Conservation (phyloP, 257 asterid species). For the Vinca minor region DNA sequence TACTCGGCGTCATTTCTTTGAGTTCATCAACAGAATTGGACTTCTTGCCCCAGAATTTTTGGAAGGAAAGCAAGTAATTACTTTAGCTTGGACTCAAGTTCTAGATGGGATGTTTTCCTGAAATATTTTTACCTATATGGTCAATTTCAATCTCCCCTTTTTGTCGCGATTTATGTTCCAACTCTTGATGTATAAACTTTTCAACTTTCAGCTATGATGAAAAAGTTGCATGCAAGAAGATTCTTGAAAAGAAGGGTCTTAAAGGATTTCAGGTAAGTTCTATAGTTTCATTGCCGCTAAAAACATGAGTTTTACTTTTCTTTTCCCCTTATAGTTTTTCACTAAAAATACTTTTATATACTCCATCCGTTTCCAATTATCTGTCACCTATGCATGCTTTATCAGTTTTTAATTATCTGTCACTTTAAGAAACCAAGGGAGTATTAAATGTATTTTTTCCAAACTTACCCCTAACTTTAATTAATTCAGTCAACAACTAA, state of each 20-base stretch:
- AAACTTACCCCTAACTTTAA: too few species aligned
- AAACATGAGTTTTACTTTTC: neutral
- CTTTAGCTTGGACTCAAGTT: conserved; percentile 17
- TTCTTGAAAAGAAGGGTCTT: conserved; percentile 81
- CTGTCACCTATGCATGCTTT: too few species aligned
- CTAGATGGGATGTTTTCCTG: conserved; percentile 10
- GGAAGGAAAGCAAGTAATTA: conserved; percentile 57
- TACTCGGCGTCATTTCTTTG: conserved; percentile 93
- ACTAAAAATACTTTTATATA: neutral
- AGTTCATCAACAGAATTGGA: conserved; percentile 88
- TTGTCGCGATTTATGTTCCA: conserved; percentile 11
- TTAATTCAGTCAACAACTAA: too few species aligned
- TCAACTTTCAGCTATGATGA: conserved; percentile 67
- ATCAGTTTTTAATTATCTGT: too few species aligned
- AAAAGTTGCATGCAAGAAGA: conserved; percentile 68
- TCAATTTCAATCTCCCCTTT: conserved; percentile 1
- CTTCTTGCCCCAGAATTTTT: conserved; percentile 86
- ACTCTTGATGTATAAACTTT: conserved; percentile 13
- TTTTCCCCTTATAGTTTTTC: neutral
- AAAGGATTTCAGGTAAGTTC: conserved; percentile 77
- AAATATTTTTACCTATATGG: conserved; percentile 10
- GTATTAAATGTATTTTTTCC: too few species aligned
- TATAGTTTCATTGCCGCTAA: neutral
- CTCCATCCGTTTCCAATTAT: too few species aligned
- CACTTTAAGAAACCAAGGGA: too few species aligned